Conservation (phyloP, 1,139 yeast genomes). For the Citeromyces siamensis region DNA sequence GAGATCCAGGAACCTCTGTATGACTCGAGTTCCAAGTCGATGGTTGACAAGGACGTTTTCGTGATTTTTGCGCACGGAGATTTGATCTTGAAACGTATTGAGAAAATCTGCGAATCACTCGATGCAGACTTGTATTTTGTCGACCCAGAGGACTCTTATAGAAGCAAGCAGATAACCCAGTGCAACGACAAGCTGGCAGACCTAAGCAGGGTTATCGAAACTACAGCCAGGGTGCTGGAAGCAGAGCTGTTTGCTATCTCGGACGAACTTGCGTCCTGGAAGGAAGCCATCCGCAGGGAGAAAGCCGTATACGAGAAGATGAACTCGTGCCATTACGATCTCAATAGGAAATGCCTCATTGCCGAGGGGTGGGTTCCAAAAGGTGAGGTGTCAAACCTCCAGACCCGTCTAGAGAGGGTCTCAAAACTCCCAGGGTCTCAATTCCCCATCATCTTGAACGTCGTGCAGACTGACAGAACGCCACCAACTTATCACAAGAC, state of each 20-base stretch:
- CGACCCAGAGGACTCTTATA: slow-evolving; percentile 25
- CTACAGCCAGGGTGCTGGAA: slow-evolving; percentile 45
- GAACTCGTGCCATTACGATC: slow-evolving; percentile 57
- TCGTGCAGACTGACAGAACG: slow-evolving; percentile 49
- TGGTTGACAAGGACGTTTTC: slow-evolving; percentile 33
- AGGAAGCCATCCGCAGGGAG: slow-evolving; percentile 57
- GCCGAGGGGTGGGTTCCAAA: slow-evolving; percentile 80
- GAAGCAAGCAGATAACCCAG: slow-evolving; percentile 46
- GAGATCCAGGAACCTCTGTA: slow-evolving; percentile 37
- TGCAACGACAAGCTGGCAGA: slow-evolving; percentile 40
- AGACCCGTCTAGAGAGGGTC: slow-evolving; percentile 20
- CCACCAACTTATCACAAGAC: slow-evolving; percentile 77
- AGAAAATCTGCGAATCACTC: slow-evolving; percentile 36
- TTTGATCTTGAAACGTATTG: slow-evolving; percentile 30
- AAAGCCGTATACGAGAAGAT: slow-evolving; percentile 56
- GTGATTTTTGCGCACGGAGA: slow-evolving; percentile 47
- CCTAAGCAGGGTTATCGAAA: slow-evolving; percentile 40
- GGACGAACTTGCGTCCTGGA: slow-evolving; percentile 55
- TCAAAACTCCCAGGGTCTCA: slow-evolving; percentile 10
- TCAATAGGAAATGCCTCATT: slow-evolving; percentile 47
- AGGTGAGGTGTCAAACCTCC: slow-evolving; percentile 29
- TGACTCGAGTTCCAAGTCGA: slow-evolving; percentile 21
- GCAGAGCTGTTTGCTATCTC: slow-evolving; percentile 62
- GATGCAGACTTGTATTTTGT: slow-evolving; percentile 39
- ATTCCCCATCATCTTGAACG: slow-evolving; percentile 19